A percentile compares a stretch with the other conserved stretches of the same genome.
Evolutionary conservation across 768 basidiomycete species (phyloP).

Genomic region (Mycena rebaudengoi): DNA sequence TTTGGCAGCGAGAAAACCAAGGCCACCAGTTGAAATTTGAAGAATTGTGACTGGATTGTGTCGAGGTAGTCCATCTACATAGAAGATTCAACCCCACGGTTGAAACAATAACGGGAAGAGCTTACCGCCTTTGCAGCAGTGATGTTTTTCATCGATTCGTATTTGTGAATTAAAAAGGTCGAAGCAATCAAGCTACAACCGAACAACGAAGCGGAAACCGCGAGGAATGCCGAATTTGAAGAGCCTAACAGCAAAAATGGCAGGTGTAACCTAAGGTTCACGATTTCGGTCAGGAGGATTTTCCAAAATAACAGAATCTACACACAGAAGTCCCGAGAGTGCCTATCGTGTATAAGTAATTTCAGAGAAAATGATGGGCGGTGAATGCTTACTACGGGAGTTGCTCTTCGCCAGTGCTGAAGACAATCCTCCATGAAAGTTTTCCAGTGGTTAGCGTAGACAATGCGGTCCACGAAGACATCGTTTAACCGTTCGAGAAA

Average conservation of each 20-base stretch:
- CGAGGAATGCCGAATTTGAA: slow-evolving; percentile 36
- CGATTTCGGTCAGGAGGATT: background rate
- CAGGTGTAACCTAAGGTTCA: slow-evolving; percentile 40
- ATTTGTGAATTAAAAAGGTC: slow-evolving; percentile 43
- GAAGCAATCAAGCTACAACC: slow-evolving; percentile 44
- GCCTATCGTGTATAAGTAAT: slow-evolving; percentile 31
- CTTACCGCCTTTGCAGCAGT: slow-evolving; percentile 53
- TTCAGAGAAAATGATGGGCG: background rate
- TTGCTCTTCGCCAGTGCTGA: slow-evolving; percentile 57
- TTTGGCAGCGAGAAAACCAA: slow-evolving; percentile 63
- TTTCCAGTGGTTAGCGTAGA: slow-evolving; percentile 62
- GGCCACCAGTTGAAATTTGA: slow-evolving; percentile 57
- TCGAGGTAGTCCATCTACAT: slow-evolving; percentile 44
- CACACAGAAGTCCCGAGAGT: slow-evolving; percentile 7
- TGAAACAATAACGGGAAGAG: background rate
- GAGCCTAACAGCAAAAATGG: slow-evolving; percentile 40
- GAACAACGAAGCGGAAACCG: slow-evolving; percentile 41
- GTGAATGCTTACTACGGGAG: slow-evolving; percentile 46
- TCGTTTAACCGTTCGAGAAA: slow-evolving; percentile 53
- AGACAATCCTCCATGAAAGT: slow-evolving; percentile 51
- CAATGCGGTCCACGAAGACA: slow-evolving; percentile 62
- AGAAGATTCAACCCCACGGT: background rate
- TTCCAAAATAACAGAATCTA: background rate
- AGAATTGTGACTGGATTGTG: slow-evolving; percentile 42
- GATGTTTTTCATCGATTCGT: slow-evolving; percentile 45